Percentiles rank a stretch among this genome's conserved stretches.
These are phyloP conservation scores for Hortiboletus rubellus DNA, from an alignment of 1,284 basidiomycete species.

Conservation along the genomic window DNA sequence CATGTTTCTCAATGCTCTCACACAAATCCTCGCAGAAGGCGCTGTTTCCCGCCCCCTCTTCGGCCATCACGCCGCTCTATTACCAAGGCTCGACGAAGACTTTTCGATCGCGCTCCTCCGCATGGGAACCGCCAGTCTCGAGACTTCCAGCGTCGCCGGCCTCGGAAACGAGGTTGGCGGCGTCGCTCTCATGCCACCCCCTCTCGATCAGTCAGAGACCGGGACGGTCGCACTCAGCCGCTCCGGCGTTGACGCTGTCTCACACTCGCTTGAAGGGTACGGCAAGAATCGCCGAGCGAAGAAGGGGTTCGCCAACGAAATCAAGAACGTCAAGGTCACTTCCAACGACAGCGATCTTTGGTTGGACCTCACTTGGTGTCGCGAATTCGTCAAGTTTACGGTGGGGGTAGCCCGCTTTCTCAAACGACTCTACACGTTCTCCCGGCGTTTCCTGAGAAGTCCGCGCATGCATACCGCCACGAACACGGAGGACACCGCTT, in stretches of 20 bases:
- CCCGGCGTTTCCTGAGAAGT: constrained; percentile 24
- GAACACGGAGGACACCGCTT: neutral
- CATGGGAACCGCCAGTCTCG: constrained; percentile 69
- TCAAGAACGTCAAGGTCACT: constrained; percentile 44
- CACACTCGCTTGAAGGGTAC: constrained; percentile 27
- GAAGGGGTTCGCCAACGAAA: constrained; percentile 51
- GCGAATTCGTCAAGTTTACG: constrained; percentile 43
- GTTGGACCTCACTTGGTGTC: constrained; percentile 48
- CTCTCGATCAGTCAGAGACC: constrained; percentile 16
- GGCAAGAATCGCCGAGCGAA: constrained; percentile 18
- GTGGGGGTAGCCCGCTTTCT: constrained; percentile 40
- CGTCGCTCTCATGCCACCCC: constrained; percentile 39
- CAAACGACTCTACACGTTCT: constrained; percentile 36
- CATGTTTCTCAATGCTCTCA: constrained; percentile 55
- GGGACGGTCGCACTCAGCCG: constrained; percentile 46
- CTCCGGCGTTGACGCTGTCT: constrained; percentile 41
- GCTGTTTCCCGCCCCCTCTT: constrained; percentile 47
- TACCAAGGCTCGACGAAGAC: constrained; percentile 65
- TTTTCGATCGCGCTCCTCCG: constrained; percentile 69
- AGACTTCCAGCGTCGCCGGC: constrained; percentile 68
- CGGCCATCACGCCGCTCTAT: constrained; percentile 43
- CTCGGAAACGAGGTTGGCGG: constrained; percentile 71
- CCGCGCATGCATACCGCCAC: constrained; percentile 11
- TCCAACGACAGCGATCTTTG: constrained; percentile 40
- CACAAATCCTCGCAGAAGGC: constrained; percentile 63